These are phyloP conservation scores for Phyllosticta ampelicida DNA, from an alignment of 2,329 filamentous ascomycete species.

Conservation along the genomic window DNA sequence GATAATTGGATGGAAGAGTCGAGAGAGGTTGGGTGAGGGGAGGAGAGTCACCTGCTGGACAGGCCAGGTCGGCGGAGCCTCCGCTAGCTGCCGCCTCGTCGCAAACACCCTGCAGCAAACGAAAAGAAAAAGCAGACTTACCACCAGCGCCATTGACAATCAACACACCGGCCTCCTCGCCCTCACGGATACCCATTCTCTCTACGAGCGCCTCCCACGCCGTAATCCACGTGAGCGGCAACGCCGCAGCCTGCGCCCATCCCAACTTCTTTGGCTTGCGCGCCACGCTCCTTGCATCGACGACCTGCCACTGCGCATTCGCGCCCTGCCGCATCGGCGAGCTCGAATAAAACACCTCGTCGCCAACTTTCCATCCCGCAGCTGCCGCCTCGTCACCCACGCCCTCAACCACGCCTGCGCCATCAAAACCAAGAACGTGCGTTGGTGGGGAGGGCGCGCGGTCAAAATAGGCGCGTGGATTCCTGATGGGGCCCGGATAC, in stretches of 20 bases:
- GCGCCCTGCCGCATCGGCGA: constrained; percentile 31
- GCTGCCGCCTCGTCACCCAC: constrained; percentile 15
- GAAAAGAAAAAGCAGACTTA: background rate
- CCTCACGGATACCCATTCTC: constrained; percentile 29
- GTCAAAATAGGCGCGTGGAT: constrained; percentile 24
- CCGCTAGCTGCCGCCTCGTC: too few species aligned
- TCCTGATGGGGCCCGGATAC: constrained; percentile 1
- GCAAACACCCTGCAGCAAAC: too few species aligned
- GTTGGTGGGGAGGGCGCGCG: constrained; percentile 15
- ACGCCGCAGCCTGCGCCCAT: constrained; percentile 32
- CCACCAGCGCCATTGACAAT: constrained; percentile 39
- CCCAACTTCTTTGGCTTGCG: constrained; percentile 25
- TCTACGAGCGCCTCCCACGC: constrained; percentile 36
- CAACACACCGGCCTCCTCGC: constrained; percentile 23
- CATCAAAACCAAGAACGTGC: constrained; percentile 37
- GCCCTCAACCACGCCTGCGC: constrained; percentile 28
- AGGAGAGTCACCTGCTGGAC: too few species aligned
- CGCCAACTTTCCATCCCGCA: constrained; percentile 32
- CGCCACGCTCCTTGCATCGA: constrained; percentile 31
- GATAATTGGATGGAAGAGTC: too few species aligned
- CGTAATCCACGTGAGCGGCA: constrained; percentile 36
- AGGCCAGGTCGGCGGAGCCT: too few species aligned
- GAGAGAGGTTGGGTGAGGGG: too few species aligned
- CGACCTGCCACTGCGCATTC: constrained; percentile 33
- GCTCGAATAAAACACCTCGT: constrained; percentile 35